Evolutionary conservation across 139 green algal species (phyloP).

Genomic region (Pleodorina starrii): DNA sequence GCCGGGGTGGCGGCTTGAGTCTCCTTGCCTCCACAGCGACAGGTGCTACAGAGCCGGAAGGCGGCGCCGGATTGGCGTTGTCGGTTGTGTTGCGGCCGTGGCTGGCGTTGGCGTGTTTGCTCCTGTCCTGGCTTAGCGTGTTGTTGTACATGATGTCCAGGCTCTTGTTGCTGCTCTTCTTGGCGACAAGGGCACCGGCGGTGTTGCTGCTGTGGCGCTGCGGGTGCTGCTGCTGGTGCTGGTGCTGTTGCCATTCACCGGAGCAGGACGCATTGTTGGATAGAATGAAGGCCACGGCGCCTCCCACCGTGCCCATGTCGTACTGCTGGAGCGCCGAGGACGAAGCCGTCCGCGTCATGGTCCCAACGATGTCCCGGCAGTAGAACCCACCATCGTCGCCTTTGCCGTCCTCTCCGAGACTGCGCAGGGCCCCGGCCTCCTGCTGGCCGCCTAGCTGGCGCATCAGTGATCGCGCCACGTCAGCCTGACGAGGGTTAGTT

Average conservation of each 20-base stretch:
- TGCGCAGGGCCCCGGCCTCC: background rate
- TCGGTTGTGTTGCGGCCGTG: no score
- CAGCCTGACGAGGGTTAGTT: background rate
- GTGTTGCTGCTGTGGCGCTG: no score
- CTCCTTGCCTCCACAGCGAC: no score
- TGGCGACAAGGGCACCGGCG: no score
- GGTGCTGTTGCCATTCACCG: background rate
- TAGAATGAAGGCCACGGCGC: background rate
- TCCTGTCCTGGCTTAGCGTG: no score
- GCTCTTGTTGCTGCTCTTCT: no score
- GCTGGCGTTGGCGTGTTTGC: no score
- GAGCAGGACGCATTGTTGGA: background rate
- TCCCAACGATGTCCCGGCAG: background rate
- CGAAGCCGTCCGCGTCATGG: background rate
- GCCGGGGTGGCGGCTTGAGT: no score
- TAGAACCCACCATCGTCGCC: no score
- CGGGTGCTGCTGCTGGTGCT: background rate
- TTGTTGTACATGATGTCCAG: no score
- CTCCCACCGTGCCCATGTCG: background rate
- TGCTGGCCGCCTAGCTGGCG: background rate
- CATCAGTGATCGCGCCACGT: constrained; percentile 18
- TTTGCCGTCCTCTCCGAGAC: background rate
- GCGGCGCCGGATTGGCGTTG: no score
- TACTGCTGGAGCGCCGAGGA: background rate
- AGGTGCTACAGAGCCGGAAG: no score